Percentiles rank a stretch among this genome's conserved stretches.
Conservation (phyloP, 306 rosid genomes). For the Cucumis cinereus region DNA sequence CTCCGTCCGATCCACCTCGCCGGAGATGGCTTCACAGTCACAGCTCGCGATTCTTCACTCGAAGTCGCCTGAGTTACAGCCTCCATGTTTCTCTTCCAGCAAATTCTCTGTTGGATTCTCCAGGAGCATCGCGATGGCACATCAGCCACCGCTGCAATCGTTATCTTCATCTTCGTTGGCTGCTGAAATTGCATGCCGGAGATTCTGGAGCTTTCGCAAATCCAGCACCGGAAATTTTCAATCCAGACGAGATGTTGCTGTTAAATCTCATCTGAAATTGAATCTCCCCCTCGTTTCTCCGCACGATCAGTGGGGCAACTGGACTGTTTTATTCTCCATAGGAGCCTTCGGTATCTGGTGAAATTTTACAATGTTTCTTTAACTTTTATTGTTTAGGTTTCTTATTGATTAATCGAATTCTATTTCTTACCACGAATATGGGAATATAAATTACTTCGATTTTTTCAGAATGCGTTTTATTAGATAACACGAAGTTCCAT, state of each 20-base stretch:
- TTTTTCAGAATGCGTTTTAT: no score
- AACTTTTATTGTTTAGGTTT: background rate
- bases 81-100: conserved; percentile 9
- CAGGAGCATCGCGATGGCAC: background rate
- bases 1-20: background rate
- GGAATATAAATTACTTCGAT: no score
- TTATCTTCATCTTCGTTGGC: background rate
- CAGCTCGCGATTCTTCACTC: background rate
- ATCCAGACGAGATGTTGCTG: conserved; percentile 7
- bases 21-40: conserved; percentile 17
- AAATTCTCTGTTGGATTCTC: conserved; percentile 4
- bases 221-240: background rate
- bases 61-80: conserved; percentile 8
- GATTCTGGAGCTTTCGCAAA: background rate
- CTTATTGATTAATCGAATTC: background rate
- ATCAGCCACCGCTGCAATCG: background rate
- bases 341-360: conserved; percentile 71
- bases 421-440: no score
- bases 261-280: conserved; percentile 21
- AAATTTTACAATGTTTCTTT: background rate
- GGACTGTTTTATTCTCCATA: conserved; percentile 48
- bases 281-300: conserved; percentile 46
- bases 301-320: conserved; percentile 59
- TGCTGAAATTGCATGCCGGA: background rate
- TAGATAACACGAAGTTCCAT: no score